phyloP scores from a whole-genome alignment of 352 stramenopile genomes.

The Phytopythium cucurbitacearum region DNA sequence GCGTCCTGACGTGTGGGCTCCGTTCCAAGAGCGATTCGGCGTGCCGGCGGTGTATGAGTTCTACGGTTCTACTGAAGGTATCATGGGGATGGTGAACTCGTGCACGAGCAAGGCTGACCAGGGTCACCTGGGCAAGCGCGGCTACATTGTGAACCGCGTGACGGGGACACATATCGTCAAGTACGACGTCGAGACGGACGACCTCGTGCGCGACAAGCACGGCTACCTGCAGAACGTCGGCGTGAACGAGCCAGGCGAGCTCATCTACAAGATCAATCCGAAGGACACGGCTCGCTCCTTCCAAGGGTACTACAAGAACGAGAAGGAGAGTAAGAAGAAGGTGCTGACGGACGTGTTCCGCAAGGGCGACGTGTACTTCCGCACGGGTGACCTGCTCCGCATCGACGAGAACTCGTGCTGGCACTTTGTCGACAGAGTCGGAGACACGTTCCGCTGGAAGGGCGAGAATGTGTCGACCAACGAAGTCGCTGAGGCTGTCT shows the following conservation, averaged over 20 bases:
- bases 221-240: conserved; percentile 50
- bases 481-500: conserved; percentile 82
- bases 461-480: conserved; percentile 91
- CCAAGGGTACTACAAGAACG: conserved; percentile 86
- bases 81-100: conserved; percentile 75
- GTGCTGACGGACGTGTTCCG: conserved; percentile 77
- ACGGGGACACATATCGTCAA: conserved; percentile 65
- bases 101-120: conserved; percentile 55
- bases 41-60: conserved; percentile 90
- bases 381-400: conserved; percentile 88
- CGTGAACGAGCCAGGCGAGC: conserved; percentile 62
- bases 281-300: conserved; percentile 65
- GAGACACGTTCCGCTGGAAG: conserved; percentile 93
- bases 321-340: conserved; percentile 80
- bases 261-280: conserved; percentile 57
- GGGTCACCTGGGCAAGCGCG: conserved; percentile 62
- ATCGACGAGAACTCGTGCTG: conserved; percentile 69
- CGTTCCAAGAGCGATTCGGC: conserved; percentile 84
- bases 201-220: conserved; percentile 47
- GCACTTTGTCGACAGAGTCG: conserved; percentile 90
- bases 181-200: conserved; percentile 76
- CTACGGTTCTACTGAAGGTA: conserved; percentile 90
- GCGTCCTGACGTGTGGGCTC: conserved; percentile 82
- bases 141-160: conserved; percentile 42
- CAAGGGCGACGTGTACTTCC: conserved; percentile 87